phyloP scores from a whole-genome alignment of 1,139 yeast genomes.

The Scheffersomyces segobiensis region DNA sequence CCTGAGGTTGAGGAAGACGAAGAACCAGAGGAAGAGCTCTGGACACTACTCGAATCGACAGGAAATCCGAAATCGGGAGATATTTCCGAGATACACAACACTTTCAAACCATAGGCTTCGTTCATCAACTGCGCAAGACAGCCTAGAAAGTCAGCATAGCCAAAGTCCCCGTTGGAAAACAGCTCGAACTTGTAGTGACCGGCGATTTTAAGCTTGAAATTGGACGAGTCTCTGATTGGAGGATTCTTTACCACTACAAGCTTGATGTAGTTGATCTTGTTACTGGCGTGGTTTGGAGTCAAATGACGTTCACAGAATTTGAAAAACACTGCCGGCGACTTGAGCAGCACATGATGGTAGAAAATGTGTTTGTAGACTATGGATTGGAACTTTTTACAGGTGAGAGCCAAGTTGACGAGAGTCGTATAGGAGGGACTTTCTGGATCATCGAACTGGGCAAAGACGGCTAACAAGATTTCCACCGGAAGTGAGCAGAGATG shows the following conservation, averaged over 20 bases:
- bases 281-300: constrained; percentile 27
- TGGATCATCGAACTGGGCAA: constrained; percentile 21
- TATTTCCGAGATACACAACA: constrained; percentile 38
- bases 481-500: constrained; percentile 44
- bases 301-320: constrained; percentile 34
- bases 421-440: constrained; percentile 9
- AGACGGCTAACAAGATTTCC: constrained; percentile 39
- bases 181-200: constrained; percentile 39
- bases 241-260: constrained; percentile 34
- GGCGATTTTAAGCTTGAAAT: constrained; percentile 34
- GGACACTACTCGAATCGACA: neutral
- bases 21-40: neutral
- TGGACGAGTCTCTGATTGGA: constrained; percentile 25
- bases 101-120: constrained; percentile 35
- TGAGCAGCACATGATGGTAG: constrained; percentile 33
- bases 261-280: constrained; percentile 32
- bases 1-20: neutral
- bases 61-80: constrained; percentile 52
- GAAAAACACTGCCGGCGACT: constrained; percentile 24
- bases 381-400: constrained; percentile 37
- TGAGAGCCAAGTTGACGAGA: constrained; percentile 29
- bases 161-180: constrained; percentile 14
- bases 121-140: constrained; percentile 24
- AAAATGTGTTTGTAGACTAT: constrained; percentile 38
- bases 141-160: constrained; percentile 27